These are phyloP conservation scores for Scheffersomyces cryptocercus DNA, from an alignment of 1,139 yeast species.

Conservation along the genomic window DNA sequence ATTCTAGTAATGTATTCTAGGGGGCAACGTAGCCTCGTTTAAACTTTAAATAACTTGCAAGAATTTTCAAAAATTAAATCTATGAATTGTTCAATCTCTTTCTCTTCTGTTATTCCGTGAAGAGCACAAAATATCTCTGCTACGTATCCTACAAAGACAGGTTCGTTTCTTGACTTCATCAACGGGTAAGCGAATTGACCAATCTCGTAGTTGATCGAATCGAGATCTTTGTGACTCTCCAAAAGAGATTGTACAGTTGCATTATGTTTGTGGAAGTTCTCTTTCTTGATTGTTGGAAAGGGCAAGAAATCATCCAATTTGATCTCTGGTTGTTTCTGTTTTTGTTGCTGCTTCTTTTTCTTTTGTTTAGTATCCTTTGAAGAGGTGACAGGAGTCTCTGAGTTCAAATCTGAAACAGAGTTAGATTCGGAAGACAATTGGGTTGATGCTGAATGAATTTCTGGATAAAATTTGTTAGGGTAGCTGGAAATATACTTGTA, in stretches of 20 bases:
- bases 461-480: conserved; percentile 60
- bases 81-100: conserved; percentile 53
- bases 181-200: conserved; percentile 51
- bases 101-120: conserved; percentile 30
- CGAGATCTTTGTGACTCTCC: conserved; percentile 13
- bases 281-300: conserved; percentile 65
- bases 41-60: conserved; percentile 49
- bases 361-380: background rate
- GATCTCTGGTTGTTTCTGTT: conserved; percentile 15
- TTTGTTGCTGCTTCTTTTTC: conserved; percentile 10
- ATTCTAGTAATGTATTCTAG: conserved; percentile 7
- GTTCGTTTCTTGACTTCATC: conserved; percentile 88
- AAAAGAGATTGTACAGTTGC: conserved; percentile 7
- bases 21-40: background rate
- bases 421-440: conserved; percentile 5
- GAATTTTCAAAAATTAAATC: conserved; percentile 68
- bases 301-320: conserved; percentile 54
- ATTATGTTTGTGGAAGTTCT: conserved; percentile 43
- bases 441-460: conserved; percentile 16
- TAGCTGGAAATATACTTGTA: conserved; percentile 53
- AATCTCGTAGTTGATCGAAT: conserved; percentile 8
- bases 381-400: too few relatives aligned
- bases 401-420: background rate
- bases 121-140: conserved; percentile 75
- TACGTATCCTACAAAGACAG: conserved; percentile 78